phyloP scores from a whole-genome alignment of 495 filamentous ascomycete genomes.

The Pyronema domesticum region DNA sequence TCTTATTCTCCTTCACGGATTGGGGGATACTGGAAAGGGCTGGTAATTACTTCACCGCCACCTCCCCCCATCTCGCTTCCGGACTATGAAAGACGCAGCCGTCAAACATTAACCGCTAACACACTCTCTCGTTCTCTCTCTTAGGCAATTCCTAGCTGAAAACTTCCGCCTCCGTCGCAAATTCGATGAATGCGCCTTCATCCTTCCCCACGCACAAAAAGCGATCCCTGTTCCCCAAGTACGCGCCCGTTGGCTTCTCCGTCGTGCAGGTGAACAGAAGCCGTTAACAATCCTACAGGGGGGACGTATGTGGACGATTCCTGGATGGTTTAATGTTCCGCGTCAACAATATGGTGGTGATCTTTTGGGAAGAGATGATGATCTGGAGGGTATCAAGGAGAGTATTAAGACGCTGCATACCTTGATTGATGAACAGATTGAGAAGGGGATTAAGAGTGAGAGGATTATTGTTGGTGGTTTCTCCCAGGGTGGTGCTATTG shows the following conservation, averaged over 20 bases:
- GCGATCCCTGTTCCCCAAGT: conserved; percentile 70
- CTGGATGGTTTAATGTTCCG: conserved; percentile 84
- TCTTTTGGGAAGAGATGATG: conserved; percentile 42
- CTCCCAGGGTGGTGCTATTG: conserved; percentile 39
- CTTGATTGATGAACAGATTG: conserved; percentile 67
- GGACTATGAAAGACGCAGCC: neutral
- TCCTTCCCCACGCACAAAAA: conserved; percentile 80
- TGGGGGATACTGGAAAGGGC: conserved; percentile 65
- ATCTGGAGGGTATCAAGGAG: conserved; percentile 49
- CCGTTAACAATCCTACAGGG: neutral
- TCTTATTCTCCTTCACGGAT: conserved; percentile 81
- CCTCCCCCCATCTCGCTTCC: too few species aligned
- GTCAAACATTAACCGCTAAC: too few species aligned
- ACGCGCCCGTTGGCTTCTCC: conserved; percentile 24
- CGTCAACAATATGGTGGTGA: conserved; percentile 12
- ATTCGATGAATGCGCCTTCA: conserved; percentile 78
- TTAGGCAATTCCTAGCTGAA: conserved; percentile 58
- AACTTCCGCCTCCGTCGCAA: conserved; percentile 71
- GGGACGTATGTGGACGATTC: conserved; percentile 66
- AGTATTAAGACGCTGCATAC: conserved; percentile 58
- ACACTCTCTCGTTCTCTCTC: conserved; percentile 3
- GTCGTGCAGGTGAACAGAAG: neutral
- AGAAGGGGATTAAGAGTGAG: conserved; percentile 61
- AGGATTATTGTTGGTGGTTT: conserved; percentile 67
- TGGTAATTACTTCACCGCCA: too few species aligned